Conservation (phyloP, 2,329 filamentous ascomycete species). For the Lecanicillium sp. region DNA sequence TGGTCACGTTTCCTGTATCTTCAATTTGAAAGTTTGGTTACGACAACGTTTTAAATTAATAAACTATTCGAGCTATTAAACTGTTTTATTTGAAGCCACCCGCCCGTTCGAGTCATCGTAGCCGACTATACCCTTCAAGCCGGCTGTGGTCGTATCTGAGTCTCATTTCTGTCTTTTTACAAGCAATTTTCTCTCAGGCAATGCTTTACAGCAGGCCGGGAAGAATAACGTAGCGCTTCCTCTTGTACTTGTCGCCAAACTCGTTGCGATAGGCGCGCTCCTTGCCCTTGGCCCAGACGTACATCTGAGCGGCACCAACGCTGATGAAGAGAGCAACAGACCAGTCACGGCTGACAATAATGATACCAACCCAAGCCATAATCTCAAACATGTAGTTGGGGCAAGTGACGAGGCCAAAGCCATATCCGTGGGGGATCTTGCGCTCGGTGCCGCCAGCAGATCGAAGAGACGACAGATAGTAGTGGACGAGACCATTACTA, state of each 20-base stretch:
- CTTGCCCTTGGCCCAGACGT: constrained; percentile 81
- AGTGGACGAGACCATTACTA: constrained; percentile 71
- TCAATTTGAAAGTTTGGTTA: too few relatives aligned
- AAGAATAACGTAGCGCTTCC: constrained; percentile 78
- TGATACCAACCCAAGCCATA: constrained; percentile 76
- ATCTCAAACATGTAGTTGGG: constrained; percentile 97
- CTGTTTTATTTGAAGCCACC: too few relatives aligned
- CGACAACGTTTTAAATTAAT: too few relatives aligned
- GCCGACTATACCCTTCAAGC: too few relatives aligned
- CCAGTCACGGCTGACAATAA: constrained; percentile 71
- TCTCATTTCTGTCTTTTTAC: too few relatives aligned
- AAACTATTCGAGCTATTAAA: too few relatives aligned
- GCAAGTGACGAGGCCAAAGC: constrained; percentile 82
- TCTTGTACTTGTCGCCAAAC: constrained; percentile 91
- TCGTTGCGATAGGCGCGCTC: constrained; percentile 83
- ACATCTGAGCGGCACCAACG: constrained; percentile 73
- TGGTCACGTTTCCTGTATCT: too few relatives aligned
- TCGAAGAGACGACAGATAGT: constrained; percentile 69
- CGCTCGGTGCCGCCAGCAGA: constrained; percentile 74
- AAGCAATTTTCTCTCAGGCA: neutral
- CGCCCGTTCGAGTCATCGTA: too few relatives aligned
- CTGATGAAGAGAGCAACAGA: constrained; percentile 68
- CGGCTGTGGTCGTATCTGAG: too few relatives aligned
- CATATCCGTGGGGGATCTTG: constrained; percentile 78
- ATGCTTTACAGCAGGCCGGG: constrained; percentile 60